Conservation (phyloP, 805 yeast genomes). For the Kuraishia capsulata region DNA sequence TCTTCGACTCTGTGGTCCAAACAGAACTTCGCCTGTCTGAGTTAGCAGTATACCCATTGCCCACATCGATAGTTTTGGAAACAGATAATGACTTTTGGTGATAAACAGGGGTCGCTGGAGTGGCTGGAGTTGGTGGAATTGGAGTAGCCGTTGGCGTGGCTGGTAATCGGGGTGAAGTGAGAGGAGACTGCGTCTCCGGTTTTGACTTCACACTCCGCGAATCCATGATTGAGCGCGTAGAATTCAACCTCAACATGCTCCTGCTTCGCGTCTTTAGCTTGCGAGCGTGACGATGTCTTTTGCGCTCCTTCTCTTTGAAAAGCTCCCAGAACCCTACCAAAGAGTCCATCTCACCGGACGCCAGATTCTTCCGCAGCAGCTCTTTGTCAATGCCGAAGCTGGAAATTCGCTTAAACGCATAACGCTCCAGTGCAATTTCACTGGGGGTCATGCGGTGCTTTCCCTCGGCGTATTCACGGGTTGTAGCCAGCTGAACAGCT, state of each 20-base stretch:
- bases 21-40: too few relatives aligned
- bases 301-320: constrained; percentile 43
- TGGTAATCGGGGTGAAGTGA: too few relatives aligned
- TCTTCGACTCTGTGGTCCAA: too few relatives aligned
- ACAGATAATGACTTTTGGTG: too few relatives aligned
- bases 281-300: constrained; percentile 16
- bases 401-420: constrained; percentile 48
- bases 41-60: too few relatives aligned
- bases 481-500: constrained; percentile 26
- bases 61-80: too few relatives aligned
- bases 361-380: constrained; percentile 46
- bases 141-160: too few relatives aligned
- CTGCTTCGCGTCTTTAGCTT: constrained; percentile 14
- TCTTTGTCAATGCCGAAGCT: constrained; percentile 59
- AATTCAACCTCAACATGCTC: constrained; percentile 19
- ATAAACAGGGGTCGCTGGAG: not conserved
- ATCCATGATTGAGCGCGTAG: constrained; percentile 9
- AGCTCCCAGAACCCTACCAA: constrained; percentile 71
- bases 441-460: constrained; percentile 31
- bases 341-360: constrained; percentile 55
- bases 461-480: constrained; percentile 22
- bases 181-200: too few relatives aligned
- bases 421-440: constrained; percentile 41
- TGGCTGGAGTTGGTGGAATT: not conserved
- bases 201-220: not conserved